phyloP scores from a whole-genome alignment of 1,284 basidiomycete genomes.

The Neotropicomus parvogracilis region DNA sequence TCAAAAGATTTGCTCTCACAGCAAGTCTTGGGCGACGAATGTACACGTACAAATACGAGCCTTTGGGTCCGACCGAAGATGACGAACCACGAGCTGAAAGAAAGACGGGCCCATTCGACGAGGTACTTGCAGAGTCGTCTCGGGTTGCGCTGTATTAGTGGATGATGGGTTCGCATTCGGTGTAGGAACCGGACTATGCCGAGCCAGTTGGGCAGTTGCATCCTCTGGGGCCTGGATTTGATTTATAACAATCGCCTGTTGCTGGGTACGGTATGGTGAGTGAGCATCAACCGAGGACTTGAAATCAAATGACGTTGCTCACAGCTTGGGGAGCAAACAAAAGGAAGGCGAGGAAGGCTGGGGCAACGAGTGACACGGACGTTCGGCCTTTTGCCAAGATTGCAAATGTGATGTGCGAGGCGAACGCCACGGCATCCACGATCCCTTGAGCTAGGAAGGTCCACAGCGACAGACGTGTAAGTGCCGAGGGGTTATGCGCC shows the following conservation, averaged over 20 bases:
- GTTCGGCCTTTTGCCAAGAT: slow-evolving; percentile 77
- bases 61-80: slow-evolving; percentile 66
- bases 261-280: slow-evolving; percentile 49
- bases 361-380: slow-evolving; percentile 74
- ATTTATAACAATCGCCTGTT: slow-evolving; percentile 77
- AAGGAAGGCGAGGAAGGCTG: slow-evolving; percentile 74
- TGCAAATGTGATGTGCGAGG: slow-evolving; percentile 81
- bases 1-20: background rate
- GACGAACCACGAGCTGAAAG: slow-evolving; percentile 49
- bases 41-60: slow-evolving; percentile 58
- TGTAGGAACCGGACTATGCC: slow-evolving; percentile 5
- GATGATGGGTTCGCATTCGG: slow-evolving; percentile 1
- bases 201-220: slow-evolving; percentile 32
- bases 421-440: slow-evolving; percentile 78
- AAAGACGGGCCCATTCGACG: slow-evolving; percentile 35
- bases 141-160: slow-evolving; percentile 14
- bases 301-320: slow-evolving; percentile 32
- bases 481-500: slow-evolving; percentile 74
- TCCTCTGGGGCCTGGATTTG: slow-evolving; percentile 82
- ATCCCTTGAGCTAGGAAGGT: slow-evolving; percentile 74
- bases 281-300: slow-evolving; percentile 1
- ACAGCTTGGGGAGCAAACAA: slow-evolving; percentile 74
- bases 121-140: slow-evolving; percentile 17
- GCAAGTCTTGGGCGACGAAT: background rate
- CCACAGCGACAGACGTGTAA: slow-evolving; percentile 78